These are phyloP conservation scores for Leishmania arabica DNA, from an alignment of 208 protist genomes.

Conservation along the genomic window DNA sequence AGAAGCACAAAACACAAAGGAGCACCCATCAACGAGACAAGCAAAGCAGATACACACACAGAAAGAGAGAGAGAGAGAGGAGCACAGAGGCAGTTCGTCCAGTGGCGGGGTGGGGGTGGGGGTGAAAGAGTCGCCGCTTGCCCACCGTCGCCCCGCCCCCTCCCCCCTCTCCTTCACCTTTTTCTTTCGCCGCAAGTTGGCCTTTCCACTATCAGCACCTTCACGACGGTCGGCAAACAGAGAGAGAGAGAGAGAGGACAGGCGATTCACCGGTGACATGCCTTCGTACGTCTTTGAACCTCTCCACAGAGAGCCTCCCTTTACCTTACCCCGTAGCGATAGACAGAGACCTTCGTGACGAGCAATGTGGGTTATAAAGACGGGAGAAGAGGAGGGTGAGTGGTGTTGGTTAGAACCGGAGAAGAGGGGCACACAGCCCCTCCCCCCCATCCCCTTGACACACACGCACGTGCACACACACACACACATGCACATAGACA, in stretches of 20 bases:
- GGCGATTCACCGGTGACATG: background rate
- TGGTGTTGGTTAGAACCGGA: background rate
- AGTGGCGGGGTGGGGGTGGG: background rate
- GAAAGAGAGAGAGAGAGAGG: background rate
- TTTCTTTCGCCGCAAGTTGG: background rate
- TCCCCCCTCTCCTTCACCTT: too few relatives aligned
- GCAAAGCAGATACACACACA: background rate
- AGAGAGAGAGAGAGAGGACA: background rate
- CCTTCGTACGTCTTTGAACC: background rate
- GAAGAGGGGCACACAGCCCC: background rate
- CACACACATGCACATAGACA: background rate
- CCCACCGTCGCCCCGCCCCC: too few relatives aligned
- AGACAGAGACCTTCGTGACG: background rate
- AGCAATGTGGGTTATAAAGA: background rate
- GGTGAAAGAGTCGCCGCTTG: too few relatives aligned
- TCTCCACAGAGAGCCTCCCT: background rate
- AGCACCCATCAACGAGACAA: too few relatives aligned
- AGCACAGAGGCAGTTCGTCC: background rate
- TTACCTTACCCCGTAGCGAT: background rate
- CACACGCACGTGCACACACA: background rate
- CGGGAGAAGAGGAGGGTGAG: background rate
- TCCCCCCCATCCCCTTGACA: background rate
- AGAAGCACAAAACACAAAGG: too few relatives aligned
- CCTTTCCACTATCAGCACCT: background rate
- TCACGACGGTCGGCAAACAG: background rate